These are phyloP conservation scores for Pseudogymnoascus sp. DNA, from an alignment of 2,329 filamentous ascomycete species.

Conservation along the genomic window DNA sequence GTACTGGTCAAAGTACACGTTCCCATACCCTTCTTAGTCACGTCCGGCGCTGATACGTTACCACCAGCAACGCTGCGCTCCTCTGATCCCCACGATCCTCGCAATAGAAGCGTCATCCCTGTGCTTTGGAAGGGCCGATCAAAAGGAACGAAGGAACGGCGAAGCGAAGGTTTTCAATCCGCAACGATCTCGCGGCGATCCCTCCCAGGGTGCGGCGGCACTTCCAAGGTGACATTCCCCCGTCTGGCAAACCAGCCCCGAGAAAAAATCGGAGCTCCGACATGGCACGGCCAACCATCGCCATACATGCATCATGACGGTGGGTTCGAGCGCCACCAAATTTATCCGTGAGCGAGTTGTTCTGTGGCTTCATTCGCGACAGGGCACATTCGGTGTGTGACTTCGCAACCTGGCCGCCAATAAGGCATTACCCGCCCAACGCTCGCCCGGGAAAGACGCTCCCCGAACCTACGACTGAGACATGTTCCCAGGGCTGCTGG, in stretches of 20 bases:
- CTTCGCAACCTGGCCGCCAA: neutral
- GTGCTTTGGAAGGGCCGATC: neutral
- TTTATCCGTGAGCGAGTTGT: neutral
- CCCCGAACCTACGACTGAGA: neutral
- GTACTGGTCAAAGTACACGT: neutral
- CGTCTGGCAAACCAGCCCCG: neutral
- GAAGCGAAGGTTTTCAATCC: neutral
- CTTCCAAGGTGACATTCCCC: neutral
- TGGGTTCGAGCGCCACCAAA: neutral
- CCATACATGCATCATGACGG: neutral
- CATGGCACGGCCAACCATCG: neutral
- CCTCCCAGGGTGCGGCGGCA: neutral
- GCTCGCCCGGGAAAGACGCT: neutral
- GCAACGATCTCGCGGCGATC: neutral
- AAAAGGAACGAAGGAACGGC: neutral
- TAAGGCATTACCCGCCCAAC: neutral
- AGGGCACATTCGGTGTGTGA: neutral
- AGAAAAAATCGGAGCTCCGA: conserved; percentile 1
- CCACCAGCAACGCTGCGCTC: neutral
- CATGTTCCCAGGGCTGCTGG: neutral
- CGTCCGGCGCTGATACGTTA: neutral
- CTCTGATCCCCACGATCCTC: neutral
- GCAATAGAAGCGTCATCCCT: neutral
- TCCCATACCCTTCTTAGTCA: neutral
- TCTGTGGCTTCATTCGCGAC: neutral